Base-by-base conservation (phyloP, 148 eudicot genomes). In the Nepenthes mirabilis region DNA sequence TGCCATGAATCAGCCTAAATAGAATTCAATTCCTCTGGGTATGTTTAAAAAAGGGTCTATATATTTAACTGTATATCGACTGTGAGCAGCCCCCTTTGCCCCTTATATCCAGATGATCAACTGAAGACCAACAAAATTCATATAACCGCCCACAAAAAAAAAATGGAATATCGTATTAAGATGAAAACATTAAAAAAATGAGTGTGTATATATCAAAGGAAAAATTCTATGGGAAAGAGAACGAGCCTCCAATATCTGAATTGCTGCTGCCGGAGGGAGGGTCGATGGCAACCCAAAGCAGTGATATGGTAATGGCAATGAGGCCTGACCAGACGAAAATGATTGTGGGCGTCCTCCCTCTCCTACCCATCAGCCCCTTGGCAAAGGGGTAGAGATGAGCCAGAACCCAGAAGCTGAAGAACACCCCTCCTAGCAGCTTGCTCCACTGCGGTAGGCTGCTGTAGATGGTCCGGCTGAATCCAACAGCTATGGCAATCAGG, bases 351-450 rank as follows among this genome's bases (percentile, higher is more conserved):
- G 97, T 91, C 66, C 91, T 78, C 43, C 97, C 97, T 34, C 97
- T 63, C 68, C 97, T 68, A 37, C 97, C 97, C 97, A 91, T 91
- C 14, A 91, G 79, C 58, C 97, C 97, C 61, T 87, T 90, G 1
- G 97, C 97, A 5, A 91, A 90, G 0, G 97, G 97, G 52, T 87
- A 90, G 7, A 90, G 62, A 81, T 90, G 97, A 53, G 91, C 97
- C 85, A 90, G 69, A 2, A 90, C 97, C 97, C 97, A 90, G 65
- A 90, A 87, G 64, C 97, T 90, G 60, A 90, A 90, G 79, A 90
- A 90, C 48, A 84, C 97, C 5, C 97, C 97, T 52, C 97, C 97
- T 9, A 91, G 58, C 37, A 91, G 71, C 43, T 80, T 77, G 65
- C 97, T 91, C 97, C 97, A 91, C 61, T 91, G 87, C 2, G 97